A percentile compares a stretch with the other conserved stretches of the same genome.
Conservation (phyloP, 2,329 filamentous ascomycete species). For the Arthrobotrys pseudoclavata region DNA sequence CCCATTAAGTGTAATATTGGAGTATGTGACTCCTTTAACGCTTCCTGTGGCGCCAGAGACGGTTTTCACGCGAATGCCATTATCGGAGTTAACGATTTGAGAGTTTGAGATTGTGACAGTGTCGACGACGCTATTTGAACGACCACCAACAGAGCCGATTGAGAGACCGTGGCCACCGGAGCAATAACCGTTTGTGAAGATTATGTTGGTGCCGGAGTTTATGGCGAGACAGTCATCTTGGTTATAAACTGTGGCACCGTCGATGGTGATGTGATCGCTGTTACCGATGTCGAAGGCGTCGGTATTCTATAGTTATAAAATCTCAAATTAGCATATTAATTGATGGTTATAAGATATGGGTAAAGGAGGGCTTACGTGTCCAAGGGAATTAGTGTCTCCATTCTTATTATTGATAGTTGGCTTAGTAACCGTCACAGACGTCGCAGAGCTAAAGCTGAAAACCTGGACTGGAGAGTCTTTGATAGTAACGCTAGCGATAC, state of each 20-base stretch:
- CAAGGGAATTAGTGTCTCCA: constrained; percentile 49
- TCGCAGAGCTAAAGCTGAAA: constrained; percentile 67
- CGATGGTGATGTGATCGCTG: constrained; percentile 70
- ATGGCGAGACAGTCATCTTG: constrained; percentile 75
- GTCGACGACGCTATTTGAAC: constrained; percentile 71
- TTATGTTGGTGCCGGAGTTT: constrained; percentile 71
- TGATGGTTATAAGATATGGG: neutral
- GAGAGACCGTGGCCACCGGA: constrained; percentile 68
- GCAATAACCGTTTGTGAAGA: constrained; percentile 68
- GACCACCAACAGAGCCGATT: constrained; percentile 69
- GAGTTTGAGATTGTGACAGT: constrained; percentile 70
- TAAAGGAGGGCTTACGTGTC: constrained; percentile 33
- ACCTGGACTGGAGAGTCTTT: constrained; percentile 68
- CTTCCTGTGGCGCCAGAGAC: constrained; percentile 68
- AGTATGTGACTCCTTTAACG: constrained; percentile 68
- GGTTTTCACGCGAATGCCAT: constrained; percentile 71
- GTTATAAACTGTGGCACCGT: constrained; percentile 72
- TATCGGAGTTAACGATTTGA: constrained; percentile 70
- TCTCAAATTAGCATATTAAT: neutral
- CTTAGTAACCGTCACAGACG: constrained; percentile 65
- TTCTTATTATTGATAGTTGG: constrained; percentile 66
- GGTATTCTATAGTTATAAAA: constrained; percentile 68
- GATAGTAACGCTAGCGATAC: constrained; percentile 66
- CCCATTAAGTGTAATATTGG: constrained; percentile 66
- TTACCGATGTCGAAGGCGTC: constrained; percentile 73